These are phyloP conservation scores for Ammopiptanthus mongolicus DNA, from an alignment of 306 rosid species.

Conservation along the genomic window DNA sequence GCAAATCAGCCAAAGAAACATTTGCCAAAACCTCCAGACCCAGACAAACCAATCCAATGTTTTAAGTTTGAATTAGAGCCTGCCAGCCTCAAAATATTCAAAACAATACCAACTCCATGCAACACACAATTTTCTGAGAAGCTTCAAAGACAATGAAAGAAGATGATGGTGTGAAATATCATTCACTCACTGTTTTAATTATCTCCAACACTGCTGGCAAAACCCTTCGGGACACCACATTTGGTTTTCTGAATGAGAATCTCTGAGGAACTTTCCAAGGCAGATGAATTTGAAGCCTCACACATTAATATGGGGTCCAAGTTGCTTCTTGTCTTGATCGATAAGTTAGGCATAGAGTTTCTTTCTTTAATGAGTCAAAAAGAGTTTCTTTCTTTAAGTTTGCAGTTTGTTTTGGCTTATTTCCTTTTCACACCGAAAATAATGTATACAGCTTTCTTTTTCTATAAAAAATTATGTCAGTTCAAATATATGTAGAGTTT, in stretches of 20 bases:
- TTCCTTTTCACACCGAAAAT: too few relatives aligned
- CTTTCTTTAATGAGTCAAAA: too few relatives aligned
- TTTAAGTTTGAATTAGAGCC: conserved; percentile 24
- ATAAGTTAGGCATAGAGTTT: too few relatives aligned
- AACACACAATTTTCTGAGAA: conserved; percentile 63
- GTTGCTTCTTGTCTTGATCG: too few relatives aligned
- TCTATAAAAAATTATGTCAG: too few relatives aligned
- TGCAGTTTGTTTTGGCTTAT: too few relatives aligned
- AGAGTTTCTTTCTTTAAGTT: too few relatives aligned
- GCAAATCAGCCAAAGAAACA: conserved; percentile 47
- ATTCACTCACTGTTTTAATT: not conserved
- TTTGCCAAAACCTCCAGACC: conserved; percentile 78
- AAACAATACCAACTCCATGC: conserved; percentile 44
- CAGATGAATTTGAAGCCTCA: conserved; percentile 32
- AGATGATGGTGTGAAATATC: not conserved
- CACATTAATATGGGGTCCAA: too few relatives aligned
- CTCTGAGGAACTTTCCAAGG: conserved; percentile 36
- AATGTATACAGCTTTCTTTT: too few relatives aligned
- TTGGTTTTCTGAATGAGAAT: conserved; percentile 40
- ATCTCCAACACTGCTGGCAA: conserved; percentile 43
- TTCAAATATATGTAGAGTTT: too few relatives aligned
- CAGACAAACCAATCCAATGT: conserved; percentile 32
- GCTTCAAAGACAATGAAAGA: conserved; percentile 44
- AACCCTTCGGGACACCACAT: conserved; percentile 26
- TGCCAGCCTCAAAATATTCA: conserved; percentile 30